Evolutionary conservation across 148 eudicot species (phyloP).

Genomic region (Cornus florida): DNA sequence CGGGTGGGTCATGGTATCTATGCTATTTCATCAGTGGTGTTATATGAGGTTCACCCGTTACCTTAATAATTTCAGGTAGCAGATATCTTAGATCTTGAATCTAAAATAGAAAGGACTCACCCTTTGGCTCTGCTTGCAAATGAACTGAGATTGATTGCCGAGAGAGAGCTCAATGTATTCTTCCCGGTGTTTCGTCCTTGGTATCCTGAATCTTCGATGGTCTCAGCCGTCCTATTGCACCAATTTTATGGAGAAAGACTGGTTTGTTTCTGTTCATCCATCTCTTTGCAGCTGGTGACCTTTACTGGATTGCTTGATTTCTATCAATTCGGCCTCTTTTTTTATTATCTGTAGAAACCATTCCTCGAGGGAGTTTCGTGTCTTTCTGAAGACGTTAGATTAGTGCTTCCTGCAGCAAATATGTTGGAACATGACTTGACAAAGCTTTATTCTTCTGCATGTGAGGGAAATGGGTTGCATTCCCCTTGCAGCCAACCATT

Average conservation of each 20-base stretch:
- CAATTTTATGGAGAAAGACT: constrained; percentile 65
- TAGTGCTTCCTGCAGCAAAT: constrained; percentile 79
- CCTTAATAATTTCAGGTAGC: constrained; percentile 35
- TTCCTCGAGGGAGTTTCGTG: constrained; percentile 55
- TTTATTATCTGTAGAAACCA: constrained; percentile 48
- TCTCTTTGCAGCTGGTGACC: constrained; percentile 7
- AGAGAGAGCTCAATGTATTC: constrained; percentile 52
- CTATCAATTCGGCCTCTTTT: background rate
- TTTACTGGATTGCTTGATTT: background rate
- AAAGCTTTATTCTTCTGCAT: constrained; percentile 48
- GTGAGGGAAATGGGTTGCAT: constrained; percentile 37
- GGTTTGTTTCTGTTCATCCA: constrained; percentile 39
- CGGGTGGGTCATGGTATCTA: constrained; percentile 49
- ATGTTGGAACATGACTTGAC: constrained; percentile 56
- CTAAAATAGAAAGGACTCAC: constrained; percentile 44
- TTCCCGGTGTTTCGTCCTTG: constrained; percentile 57
- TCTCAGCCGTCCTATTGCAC: constrained; percentile 62
- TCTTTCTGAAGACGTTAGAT: constrained; percentile 70
- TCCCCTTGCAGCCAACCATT: constrained; percentile 35
- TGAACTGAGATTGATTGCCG: constrained; percentile 55
- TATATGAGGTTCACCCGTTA: constrained; percentile 9
- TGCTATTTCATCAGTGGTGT: background rate
- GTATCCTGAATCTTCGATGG: constrained; percentile 75
- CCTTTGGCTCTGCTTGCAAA: constrained; percentile 71
- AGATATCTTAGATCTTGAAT: constrained; percentile 41